These are phyloP conservation scores for Pleurotus tuoliensis DNA, from an alignment of 768 basidiomycete genomes.

Conservation along the genomic window DNA sequence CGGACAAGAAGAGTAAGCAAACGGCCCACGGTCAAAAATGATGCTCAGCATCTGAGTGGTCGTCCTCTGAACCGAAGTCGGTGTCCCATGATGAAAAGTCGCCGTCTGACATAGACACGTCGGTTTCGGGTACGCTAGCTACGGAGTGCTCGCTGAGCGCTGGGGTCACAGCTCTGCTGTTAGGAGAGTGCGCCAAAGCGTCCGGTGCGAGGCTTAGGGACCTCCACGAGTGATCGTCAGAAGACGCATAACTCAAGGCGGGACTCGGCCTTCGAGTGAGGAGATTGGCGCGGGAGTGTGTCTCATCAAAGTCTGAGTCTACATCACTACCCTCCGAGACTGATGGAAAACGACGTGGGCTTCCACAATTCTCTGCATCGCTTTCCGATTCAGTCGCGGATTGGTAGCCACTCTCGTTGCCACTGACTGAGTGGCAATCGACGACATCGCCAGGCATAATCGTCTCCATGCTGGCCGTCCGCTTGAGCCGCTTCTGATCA, in stretches of 20 bases:
- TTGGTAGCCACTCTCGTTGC: background rate
- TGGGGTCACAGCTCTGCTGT: background rate
- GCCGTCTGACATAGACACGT: background rate
- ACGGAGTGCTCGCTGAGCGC: background rate
- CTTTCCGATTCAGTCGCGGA: background rate
- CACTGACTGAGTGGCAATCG: background rate
- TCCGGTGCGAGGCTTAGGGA: background rate
- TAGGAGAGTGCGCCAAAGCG: background rate
- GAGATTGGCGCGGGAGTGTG: too few species aligned
- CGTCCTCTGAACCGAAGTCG: too few species aligned
- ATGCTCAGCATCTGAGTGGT: too few species aligned
- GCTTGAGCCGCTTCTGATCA: conserved; percentile 20
- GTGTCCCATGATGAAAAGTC: background rate
- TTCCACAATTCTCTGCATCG: background rate
- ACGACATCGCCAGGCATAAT: conserved; percentile 19
- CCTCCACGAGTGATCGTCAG: background rate
- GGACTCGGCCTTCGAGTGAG: too few species aligned
- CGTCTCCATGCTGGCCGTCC: conserved; percentile 39
- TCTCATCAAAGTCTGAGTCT: background rate
- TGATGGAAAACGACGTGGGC: background rate
- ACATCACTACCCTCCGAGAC: background rate
- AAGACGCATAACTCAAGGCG: background rate
- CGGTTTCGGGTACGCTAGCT: background rate
- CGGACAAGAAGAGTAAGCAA: too few species aligned
- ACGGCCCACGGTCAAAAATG: too few species aligned